Base-by-base conservation (phyloP, 345 rosid genomes). In the Cochlearia excelsa region DNA sequence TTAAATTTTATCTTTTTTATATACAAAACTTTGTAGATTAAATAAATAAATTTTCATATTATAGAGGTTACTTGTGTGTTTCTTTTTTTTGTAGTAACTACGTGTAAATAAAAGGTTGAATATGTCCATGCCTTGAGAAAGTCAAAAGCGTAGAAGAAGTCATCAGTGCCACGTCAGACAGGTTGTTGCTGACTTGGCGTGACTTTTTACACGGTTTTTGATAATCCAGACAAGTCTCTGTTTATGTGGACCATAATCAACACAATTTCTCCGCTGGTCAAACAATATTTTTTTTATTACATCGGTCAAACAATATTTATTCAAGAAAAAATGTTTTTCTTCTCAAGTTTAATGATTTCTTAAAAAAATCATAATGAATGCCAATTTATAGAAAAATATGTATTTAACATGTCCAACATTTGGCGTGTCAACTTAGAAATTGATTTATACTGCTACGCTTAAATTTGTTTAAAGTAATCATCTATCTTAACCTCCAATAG, bases 141-240 rank as follows among this genome's bases (percentile, higher is more conserved):
- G 74, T 63, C 74, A 70, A 57, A 29, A 70, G 60, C 54, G 47
- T 4, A 63, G 74, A 70, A 63, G 38, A 30, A 44, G 69, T 70
- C 74, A 70, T 5, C 38, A 10, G 43, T 63, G 64, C 43, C 64
- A 70, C 34, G 59, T 51, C 69, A 38, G 53, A 70, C 10, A 56
- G 7, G 30, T 33, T 31, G 64, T 62, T 63, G 65, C 69, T 70
- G 74, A 70, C 59, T 70, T 35, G 65, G 59, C 57, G 34, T 16
- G 46, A 34, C 31, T 46, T 51, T 34, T 11, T 2, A 59, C 67
- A 54, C 73, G 73, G 72, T 16, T 68, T 61, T 23, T 48, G 31
- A 31, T 69, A 11, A 31, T 47, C 38, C 33, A 54, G 57, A 34
- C 58, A 47, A 39, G 50, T 52, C 54, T 50, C 8, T 30, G 11